Conservation (phyloP, 2,329 filamentous ascomycete species). For the Incumbomyces lentus region DNA sequence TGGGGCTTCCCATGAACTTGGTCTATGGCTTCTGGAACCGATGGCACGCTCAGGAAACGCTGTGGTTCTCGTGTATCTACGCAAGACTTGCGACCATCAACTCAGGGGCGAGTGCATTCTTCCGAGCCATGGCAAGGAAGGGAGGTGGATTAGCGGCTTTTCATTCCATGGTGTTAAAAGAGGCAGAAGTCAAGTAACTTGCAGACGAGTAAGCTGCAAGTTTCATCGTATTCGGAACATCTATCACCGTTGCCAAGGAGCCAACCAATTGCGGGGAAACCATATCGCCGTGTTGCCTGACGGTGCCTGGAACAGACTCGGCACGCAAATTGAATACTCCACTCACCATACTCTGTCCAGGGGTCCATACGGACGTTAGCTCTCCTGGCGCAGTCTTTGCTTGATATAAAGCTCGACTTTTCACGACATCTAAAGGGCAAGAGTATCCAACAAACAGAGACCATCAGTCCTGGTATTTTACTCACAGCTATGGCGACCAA, state of each 20-base stretch:
- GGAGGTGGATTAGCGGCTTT: conserved; percentile 42
- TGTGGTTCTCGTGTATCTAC: neutral
- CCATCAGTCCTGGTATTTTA: too few species aligned
- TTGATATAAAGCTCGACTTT: too few species aligned
- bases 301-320: neutral
- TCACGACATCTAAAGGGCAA: too few species aligned
- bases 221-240: neutral
- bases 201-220: neutral
- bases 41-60: neutral
- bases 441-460: too few species aligned
- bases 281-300: neutral
- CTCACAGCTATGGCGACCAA: too few species aligned
- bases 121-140: neutral
- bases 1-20: conserved; percentile 4
- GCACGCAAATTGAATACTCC: neutral
- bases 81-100: neutral
- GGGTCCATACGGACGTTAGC: neutral
- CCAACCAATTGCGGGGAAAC: neutral
- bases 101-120: neutral
- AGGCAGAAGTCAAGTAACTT: conserved; percentile 56
- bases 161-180: conserved; percentile 68
- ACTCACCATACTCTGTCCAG: neutral
- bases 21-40: neutral
- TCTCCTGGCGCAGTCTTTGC: neutral
- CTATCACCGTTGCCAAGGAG: neutral